These are phyloP conservation scores for Spongispora temasekensis DNA, from an alignment of 1,284 basidiomycete species.

Conservation along the genomic window DNA sequence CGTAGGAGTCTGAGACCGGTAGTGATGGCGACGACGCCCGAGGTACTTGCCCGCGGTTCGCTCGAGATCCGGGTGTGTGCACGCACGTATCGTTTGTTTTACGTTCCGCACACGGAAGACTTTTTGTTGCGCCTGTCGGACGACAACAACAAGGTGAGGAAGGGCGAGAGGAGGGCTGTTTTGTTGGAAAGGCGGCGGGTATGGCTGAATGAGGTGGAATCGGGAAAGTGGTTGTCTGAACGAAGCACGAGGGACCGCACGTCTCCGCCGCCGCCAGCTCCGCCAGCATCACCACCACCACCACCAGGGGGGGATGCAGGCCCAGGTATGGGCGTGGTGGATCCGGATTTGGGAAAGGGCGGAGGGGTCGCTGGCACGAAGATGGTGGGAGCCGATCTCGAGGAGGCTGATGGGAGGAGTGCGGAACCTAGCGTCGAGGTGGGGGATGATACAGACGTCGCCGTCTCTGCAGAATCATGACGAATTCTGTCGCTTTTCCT, in stretches of 20 bases:
- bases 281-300: neutral
- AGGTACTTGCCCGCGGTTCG: constrained; percentile 54
- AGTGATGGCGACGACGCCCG: constrained; percentile 39
- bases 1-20: constrained; percentile 47
- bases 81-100: constrained; percentile 85
- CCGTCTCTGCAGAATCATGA: too few species aligned
- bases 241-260: neutral
- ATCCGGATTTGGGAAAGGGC: too few species aligned
- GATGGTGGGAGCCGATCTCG: too few species aligned
- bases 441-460: too few species aligned
- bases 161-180: constrained; percentile 3
- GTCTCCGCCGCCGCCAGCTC: too few species aligned
- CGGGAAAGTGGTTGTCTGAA: constrained; percentile 17
- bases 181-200: constrained; percentile 10
- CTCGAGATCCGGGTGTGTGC: constrained; percentile 84
- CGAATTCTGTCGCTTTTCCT: too few species aligned
- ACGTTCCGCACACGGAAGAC: constrained; percentile 74
- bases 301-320: neutral
- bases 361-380: too few species aligned
- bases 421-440: too few species aligned
- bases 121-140: constrained; percentile 45
- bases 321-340: neutral
- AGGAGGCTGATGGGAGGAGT: too few species aligned
- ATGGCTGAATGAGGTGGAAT: constrained; percentile 20
- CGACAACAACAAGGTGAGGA: constrained; percentile 10